A percentile compares a stretch with the other conserved stretches of the same genome.
Conservation (phyloP, 179 eudicot genomes). For the Spergularia azorica region DNA sequence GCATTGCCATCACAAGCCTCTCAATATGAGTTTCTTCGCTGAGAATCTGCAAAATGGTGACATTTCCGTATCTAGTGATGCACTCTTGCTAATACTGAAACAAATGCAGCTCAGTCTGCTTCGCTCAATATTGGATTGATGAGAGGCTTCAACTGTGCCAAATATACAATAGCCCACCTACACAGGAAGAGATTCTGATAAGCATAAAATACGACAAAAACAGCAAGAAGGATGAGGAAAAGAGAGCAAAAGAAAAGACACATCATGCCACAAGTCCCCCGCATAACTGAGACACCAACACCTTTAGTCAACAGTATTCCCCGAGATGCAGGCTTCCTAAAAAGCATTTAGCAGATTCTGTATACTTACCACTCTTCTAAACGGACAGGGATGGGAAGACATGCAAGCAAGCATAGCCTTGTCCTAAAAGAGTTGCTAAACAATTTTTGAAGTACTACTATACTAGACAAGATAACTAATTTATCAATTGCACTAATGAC, state of each 20-base stretch:
- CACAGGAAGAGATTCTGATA: conserved; percentile 21
- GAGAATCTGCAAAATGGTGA: conserved; percentile 35
- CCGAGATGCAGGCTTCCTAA: too few relatives aligned
- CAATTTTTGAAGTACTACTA: too few relatives aligned
- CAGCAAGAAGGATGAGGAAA: neutral
- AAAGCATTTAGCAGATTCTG: too few relatives aligned
- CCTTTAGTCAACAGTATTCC: too few relatives aligned
- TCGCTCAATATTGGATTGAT: conserved; percentile 83
- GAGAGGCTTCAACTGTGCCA: conserved; percentile 89
- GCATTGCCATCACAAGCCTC: conserved; percentile 23
- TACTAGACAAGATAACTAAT: too few relatives aligned
- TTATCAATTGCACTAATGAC: too few relatives aligned
- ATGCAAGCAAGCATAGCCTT: too few relatives aligned
- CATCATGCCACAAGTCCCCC: too few relatives aligned
- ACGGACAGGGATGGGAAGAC: too few relatives aligned
- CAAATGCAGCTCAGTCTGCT: conserved; percentile 43
- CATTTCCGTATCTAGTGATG: conserved; percentile 22
- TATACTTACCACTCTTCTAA: too few relatives aligned
- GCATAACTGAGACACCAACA: too few relatives aligned
- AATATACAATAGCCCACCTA: conserved; percentile 97
- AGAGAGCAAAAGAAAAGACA: neutral
- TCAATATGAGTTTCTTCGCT: conserved; percentile 27
- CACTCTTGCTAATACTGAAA: conserved; percentile 22
- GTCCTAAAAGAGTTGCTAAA: too few relatives aligned
- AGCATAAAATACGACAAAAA: neutral